A percentile compares a stretch with the other conserved stretches of the same genome.
These are phyloP conservation scores for Phytophthora palmivora DNA, from an alignment of 352 stramenopile species.

Conservation along the genomic window DNA sequence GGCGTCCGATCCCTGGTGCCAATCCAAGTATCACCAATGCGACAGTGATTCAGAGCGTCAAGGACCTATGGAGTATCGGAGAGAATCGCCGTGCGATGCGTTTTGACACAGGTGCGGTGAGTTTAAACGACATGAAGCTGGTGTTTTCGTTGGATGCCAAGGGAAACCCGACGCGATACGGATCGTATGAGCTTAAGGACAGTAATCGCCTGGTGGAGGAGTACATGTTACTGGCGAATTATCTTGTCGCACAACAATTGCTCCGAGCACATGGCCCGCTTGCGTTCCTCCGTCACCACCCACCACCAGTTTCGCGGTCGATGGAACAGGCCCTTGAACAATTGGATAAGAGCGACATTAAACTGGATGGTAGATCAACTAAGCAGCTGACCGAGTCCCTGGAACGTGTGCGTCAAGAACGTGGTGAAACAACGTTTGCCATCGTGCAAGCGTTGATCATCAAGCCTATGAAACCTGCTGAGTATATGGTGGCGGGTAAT, in stretches of 20 bases:
- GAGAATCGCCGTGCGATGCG: slow-evolving; percentile 78
- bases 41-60: slow-evolving; percentile 70
- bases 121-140: slow-evolving; percentile 94
- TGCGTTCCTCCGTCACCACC: slow-evolving; percentile 93
- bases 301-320: slow-evolving; percentile 63
- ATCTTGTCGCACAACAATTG: slow-evolving; percentile 96
- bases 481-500: slow-evolving; percentile 93
- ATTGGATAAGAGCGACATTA: slow-evolving; percentile 65
- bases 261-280: slow-evolving; percentile 87
- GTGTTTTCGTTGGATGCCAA: slow-evolving; percentile 94
- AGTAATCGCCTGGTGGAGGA: slow-evolving; percentile 97
- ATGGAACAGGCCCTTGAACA: slow-evolving; percentile 54
- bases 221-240: slow-evolving; percentile 99
- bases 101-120: slow-evolving; percentile 94
- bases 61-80: slow-evolving; percentile 71
- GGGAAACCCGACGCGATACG: slow-evolving; percentile 89
- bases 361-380: slow-evolving; percentile 84
- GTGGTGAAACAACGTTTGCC: slow-evolving; percentile 84
- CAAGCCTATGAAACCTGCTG: slow-evolving; percentile 94
- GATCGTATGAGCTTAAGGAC: slow-evolving; percentile 93
- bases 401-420: slow-evolving; percentile 68
- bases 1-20: slow-evolving; percentile 49
- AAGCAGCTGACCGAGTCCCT: slow-evolving; percentile 89
- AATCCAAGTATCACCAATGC: slow-evolving; percentile 60
- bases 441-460: slow-evolving; percentile 94